Conservation (phyloP, 2,329 filamentous ascomycete genomes). For the Apiospora rasikravindrae region DNA sequence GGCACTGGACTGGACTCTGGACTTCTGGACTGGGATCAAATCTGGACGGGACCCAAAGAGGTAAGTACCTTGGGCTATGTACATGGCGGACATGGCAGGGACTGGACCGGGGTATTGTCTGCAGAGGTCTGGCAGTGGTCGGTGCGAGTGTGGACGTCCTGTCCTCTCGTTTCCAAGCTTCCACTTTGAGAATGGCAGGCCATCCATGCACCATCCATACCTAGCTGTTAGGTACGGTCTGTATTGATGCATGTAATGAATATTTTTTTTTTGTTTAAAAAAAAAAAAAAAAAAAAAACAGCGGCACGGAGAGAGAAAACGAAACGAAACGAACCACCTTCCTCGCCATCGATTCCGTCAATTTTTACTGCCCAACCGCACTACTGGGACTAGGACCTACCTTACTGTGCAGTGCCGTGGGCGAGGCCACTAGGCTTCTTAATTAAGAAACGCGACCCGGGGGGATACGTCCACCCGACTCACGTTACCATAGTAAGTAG, state of each 20-base stretch:
- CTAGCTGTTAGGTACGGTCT: not conserved
- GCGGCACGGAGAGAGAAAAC: not conserved
- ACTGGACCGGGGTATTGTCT: not conserved
- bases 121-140: not conserved
- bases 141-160: conserved; percentile 11
- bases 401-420: not conserved
- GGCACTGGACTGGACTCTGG: not conserved
- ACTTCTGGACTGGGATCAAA: not conserved
- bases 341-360: not conserved
- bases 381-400: not conserved
- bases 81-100: not conserved
- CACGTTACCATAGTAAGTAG: not conserved
- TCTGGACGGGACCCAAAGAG: conserved; percentile 10
- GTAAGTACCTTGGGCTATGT: conserved; percentile 4
- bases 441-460: not conserved
- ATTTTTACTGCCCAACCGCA: not conserved
- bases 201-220: not conserved
- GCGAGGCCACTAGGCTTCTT: not conserved
- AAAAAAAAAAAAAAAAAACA: not conserved
- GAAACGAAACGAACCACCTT: not conserved
- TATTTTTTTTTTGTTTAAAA: no score
- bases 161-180: conserved; percentile 6
- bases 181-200: conserved; percentile 8
- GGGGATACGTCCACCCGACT: not conserved
- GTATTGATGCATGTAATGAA: not conserved